phyloP scores from a whole-genome alignment of 371 early-diverging fungal genomes.

The Encephalitozoon cuniculi region DNA sequence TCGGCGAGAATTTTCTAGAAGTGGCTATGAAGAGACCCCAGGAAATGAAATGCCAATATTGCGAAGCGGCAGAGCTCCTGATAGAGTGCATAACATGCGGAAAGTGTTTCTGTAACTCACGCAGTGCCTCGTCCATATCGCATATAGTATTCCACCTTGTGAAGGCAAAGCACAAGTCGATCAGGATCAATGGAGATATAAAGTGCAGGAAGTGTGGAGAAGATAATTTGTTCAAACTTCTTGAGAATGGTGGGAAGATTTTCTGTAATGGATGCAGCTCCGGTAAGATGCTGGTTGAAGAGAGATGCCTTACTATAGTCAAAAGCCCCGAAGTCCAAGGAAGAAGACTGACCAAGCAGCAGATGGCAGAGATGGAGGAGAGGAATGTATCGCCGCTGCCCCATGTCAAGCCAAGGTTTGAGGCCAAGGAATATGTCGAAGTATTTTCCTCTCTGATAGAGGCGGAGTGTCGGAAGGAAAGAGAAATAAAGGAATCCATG shows the following conservation, averaged over 20 bases:
- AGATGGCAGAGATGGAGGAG: slow-evolving; percentile 65
- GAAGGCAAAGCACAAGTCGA: slow-evolving; percentile 80
- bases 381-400: background rate
- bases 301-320: slow-evolving; percentile 71
- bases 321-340: slow-evolving; percentile 73
- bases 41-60: slow-evolving; percentile 27
- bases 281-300: slow-evolving; percentile 66
- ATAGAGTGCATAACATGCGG: slow-evolving; percentile 81
- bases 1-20: background rate
- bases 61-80: slow-evolving; percentile 66
- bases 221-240: slow-evolving; percentile 78
- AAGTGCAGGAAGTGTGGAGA: slow-evolving; percentile 92
- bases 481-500: slow-evolving; percentile 81
- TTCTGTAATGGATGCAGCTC: slow-evolving; percentile 67
- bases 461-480: slow-evolving; percentile 88
- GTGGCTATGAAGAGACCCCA: background rate
- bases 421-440: slow-evolving; percentile 86
- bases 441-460: slow-evolving; percentile 84
- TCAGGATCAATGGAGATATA: slow-evolving; percentile 57
- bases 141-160: slow-evolving; percentile 90
- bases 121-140: slow-evolving; percentile 77
- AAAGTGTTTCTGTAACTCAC: slow-evolving; percentile 88
- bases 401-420: slow-evolving; percentile 52
- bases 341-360: slow-evolving; percentile 26
- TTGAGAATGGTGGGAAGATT: background rate